A percentile compares a stretch with the other conserved stretches of the same genome.
Conservation (phyloP, 1,284 basidiomycete species). For the Apiotrichum montevideense region DNA sequence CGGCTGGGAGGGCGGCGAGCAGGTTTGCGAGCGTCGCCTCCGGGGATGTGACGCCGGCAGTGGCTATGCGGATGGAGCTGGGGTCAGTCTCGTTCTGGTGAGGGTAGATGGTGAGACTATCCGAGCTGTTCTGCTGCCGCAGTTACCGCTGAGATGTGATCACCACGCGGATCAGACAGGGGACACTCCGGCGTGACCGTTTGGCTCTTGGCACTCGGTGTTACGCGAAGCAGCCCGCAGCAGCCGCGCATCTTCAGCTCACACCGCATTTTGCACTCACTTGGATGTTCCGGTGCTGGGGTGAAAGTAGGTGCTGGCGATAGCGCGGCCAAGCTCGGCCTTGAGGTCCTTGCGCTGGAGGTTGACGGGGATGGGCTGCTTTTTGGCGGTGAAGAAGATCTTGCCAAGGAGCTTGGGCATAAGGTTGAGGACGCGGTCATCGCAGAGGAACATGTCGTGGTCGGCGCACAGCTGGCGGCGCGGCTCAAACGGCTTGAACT, state of each 20-base stretch:
- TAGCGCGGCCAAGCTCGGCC: constrained; percentile 78
- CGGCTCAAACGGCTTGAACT: constrained; percentile 89
- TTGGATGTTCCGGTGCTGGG: constrained; percentile 86
- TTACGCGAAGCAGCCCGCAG: not conserved
- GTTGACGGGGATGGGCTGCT: constrained; percentile 92
- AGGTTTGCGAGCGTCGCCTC: constrained; percentile 73
- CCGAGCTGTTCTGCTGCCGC: no score
- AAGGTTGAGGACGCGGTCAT: constrained; percentile 80
- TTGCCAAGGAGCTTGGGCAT: constrained; percentile 81
- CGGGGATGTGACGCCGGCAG: constrained; percentile 59
- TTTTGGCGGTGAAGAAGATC: constrained; percentile 90
- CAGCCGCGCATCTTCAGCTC: not conserved
- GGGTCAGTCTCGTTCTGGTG: not conserved
- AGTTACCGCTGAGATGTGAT: no score
- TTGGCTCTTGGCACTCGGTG: no score
- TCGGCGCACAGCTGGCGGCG: constrained; percentile 76
- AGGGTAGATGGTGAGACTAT: no score
- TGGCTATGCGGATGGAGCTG: constrained; percentile 80
- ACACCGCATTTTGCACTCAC: constrained; percentile 49
- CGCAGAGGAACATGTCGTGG: constrained; percentile 86
- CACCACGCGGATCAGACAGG: no score
- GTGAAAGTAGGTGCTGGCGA: constrained; percentile 88
- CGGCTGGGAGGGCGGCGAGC: constrained; percentile 67
- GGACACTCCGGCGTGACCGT: no score
- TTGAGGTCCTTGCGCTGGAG: constrained; percentile 80